Evolutionary conservation across 2,329 filamentous ascomycete genomes (phyloP).

Genomic region (Fusarium robinianum): DNA sequence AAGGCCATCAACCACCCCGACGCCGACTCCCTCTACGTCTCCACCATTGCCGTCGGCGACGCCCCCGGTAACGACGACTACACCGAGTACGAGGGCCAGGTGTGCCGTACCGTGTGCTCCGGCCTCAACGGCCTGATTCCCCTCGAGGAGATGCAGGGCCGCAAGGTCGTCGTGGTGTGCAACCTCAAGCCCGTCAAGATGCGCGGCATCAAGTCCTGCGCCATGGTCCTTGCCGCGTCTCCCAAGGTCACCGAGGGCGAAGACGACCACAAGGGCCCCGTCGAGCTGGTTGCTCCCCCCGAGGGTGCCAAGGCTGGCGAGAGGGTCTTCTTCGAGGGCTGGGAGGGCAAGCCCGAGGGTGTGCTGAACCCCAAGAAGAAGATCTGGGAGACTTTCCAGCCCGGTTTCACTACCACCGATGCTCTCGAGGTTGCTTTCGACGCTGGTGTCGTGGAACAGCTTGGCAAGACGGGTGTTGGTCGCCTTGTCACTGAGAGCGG

Average conservation of each 20-base stretch:
- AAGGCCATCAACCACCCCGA: slow-evolving; percentile 96
- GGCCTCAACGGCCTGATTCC: slow-evolving; percentile 92
- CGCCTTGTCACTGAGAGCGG: slow-evolving; percentile 77
- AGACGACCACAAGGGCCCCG: slow-evolving; percentile 83
- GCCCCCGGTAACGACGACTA: slow-evolving; percentile 81
- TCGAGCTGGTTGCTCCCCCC: slow-evolving; percentile 89
- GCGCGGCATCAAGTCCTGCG: slow-evolving; percentile 77
- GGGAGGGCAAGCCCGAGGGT: slow-evolving; percentile 89
- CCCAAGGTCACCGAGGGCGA: slow-evolving; percentile 82
- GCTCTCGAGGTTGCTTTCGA: slow-evolving; percentile 85
- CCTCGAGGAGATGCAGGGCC: slow-evolving; percentile 93
- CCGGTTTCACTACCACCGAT: slow-evolving; percentile 90
- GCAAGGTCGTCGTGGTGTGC: slow-evolving; percentile 93
- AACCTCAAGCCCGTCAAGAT: slow-evolving; percentile 99
- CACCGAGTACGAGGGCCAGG: slow-evolving; percentile 85
- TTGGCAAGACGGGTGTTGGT: slow-evolving; percentile 69
- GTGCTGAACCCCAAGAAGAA: slow-evolving; percentile 99
- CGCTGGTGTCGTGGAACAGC: slow-evolving; percentile 72
- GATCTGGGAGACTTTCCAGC: slow-evolving; percentile 96
- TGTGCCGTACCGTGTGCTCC: slow-evolving; percentile 94
- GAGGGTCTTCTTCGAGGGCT: slow-evolving; percentile 91
- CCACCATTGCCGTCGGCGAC: slow-evolving; percentile 93
- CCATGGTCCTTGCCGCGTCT: slow-evolving; percentile 96
- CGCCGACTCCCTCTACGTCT: slow-evolving; percentile 93
- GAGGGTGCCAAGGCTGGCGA: slow-evolving; percentile 80